These are phyloP conservation scores for Arthroderma uncinatum DNA, from an alignment of 2,329 filamentous ascomycete genomes.

Conservation along the genomic window DNA sequence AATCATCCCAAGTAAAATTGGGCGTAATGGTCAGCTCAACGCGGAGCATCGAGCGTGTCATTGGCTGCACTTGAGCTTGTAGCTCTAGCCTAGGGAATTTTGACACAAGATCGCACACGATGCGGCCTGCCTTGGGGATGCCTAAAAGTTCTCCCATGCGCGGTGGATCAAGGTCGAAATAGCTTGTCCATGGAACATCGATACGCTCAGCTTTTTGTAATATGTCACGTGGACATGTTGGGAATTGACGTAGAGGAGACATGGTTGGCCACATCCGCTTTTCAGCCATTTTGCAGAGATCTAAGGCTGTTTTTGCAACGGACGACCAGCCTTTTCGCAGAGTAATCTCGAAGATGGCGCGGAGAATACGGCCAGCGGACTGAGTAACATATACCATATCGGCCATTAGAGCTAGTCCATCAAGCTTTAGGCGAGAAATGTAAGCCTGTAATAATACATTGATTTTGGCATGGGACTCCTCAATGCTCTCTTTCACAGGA, in stretches of 20 bases:
- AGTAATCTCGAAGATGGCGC: constrained; percentile 94
- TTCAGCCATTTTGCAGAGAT: constrained; percentile 98
- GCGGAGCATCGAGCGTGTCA: constrained; percentile 85
- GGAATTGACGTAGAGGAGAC: constrained; percentile 88
- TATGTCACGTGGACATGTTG: constrained; percentile 68
- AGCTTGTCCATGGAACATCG: constrained; percentile 83
- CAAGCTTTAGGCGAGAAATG: constrained; percentile 86
- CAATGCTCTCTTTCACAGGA: constrained; percentile 93
- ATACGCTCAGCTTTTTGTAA: constrained; percentile 88
- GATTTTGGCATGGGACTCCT: constrained; percentile 95
- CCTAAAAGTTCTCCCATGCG: constrained; percentile 91
- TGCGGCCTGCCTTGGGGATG: constrained; percentile 74
- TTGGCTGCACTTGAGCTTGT: constrained; percentile 84
- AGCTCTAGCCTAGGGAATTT: constrained; percentile 92
- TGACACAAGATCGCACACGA: constrained; percentile 73
- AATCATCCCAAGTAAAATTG: constrained; percentile 91
- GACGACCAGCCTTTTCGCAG: constrained; percentile 92
- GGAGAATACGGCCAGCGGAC: constrained; percentile 87
- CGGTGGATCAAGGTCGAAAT: constrained; percentile 92
- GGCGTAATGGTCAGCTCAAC: constrained; percentile 85
- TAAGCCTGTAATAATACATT: constrained; percentile 95
- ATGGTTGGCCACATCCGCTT: constrained; percentile 99
- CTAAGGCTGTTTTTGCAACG: constrained; percentile 82
- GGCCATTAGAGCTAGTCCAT: constrained; percentile 90
- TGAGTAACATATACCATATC: constrained; percentile 98